Percentiles rank a stretch among this genome's conserved stretches.
Conservation (phyloP, 192 early-diverging fungal species). For the Coemansia sp. region DNA sequence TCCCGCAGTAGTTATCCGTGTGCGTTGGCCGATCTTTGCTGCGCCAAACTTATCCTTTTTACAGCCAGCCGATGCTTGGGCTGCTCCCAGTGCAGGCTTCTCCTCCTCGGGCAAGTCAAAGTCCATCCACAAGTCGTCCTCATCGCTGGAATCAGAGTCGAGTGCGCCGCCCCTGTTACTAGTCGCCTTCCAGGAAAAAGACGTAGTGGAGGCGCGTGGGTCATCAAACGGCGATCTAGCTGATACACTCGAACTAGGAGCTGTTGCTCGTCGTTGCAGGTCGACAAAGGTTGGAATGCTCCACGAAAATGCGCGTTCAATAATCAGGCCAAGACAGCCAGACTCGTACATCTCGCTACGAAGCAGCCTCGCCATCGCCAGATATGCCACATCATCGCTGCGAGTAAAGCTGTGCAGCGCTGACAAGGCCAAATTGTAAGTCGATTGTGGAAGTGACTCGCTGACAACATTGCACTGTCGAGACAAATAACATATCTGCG, state of each 20-base stretch:
- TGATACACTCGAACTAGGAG: background rate
- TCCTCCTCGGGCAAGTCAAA: constrained; percentile 48
- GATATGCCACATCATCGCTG: constrained; percentile 40
- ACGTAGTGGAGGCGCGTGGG: background rate
- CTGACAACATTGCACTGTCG: constrained; percentile 21
- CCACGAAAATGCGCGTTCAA: constrained; percentile 23
- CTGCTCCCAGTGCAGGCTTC: background rate
- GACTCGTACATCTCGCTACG: constrained; percentile 50
- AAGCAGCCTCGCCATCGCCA: constrained; percentile 50
- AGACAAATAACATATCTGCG: constrained; percentile 27
- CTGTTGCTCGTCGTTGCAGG: background rate
- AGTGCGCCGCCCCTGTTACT: background rate
- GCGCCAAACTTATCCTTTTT: background rate
- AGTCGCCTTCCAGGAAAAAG: background rate
- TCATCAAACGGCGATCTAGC: background rate
- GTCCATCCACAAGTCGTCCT: constrained; percentile 49
- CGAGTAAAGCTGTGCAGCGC: constrained; percentile 47
- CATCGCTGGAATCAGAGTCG: constrained; percentile 1
- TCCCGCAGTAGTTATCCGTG: too few species aligned
- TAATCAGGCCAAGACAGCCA: constrained; percentile 41
- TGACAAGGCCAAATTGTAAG: constrained; percentile 39
- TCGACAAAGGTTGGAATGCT: constrained; percentile 30
- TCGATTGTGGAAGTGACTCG: constrained; percentile 26
- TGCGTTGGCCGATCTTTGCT: background rate
- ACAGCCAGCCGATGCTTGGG: background rate